phyloP scores from a whole-genome alignment of 176 grass and related monocot species.

The Triticum timopheevii region DNA sequence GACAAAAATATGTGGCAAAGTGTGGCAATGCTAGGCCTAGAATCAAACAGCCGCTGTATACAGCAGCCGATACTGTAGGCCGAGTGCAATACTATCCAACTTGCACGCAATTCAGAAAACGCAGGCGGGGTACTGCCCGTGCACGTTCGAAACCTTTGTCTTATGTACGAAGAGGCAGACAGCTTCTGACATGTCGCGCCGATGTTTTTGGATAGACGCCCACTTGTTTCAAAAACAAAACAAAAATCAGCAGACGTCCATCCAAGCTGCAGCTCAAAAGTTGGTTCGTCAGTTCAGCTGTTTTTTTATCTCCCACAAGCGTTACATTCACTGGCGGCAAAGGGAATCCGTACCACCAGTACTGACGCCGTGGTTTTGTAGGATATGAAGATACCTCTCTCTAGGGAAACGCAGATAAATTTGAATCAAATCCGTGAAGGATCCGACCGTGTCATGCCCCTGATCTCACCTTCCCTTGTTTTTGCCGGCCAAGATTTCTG shows the following conservation, averaged over 20 bases:
- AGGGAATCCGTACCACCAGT: neutral
- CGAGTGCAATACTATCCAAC: neutral
- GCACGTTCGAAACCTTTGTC: neutral
- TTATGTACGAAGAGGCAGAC: neutral
- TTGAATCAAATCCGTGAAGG: conserved; percentile 33
- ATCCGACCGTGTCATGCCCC: neutral
- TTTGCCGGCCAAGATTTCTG: neutral
- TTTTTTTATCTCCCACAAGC: conserved; percentile 11
- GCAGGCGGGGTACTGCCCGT: neutral
- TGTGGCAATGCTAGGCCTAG: no score
- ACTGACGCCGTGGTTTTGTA: neutral
- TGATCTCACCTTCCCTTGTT: neutral
- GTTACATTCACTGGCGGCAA: conserved; percentile 19
- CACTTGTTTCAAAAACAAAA: no score
- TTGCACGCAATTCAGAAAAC: neutral
- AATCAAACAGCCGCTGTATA: no score
- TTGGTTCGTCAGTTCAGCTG: neutral
- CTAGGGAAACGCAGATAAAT: neutral
- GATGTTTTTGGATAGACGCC: neutral
- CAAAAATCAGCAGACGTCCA: no score
- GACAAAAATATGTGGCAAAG: no score
- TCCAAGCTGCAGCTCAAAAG: neutral
- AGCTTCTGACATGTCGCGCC: conserved; percentile 16
- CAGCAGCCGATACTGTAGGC: neutral
- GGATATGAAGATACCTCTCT: neutral